Conservation (phyloP, 208 protist genomes). For the Crithidia expoeki region DNA sequence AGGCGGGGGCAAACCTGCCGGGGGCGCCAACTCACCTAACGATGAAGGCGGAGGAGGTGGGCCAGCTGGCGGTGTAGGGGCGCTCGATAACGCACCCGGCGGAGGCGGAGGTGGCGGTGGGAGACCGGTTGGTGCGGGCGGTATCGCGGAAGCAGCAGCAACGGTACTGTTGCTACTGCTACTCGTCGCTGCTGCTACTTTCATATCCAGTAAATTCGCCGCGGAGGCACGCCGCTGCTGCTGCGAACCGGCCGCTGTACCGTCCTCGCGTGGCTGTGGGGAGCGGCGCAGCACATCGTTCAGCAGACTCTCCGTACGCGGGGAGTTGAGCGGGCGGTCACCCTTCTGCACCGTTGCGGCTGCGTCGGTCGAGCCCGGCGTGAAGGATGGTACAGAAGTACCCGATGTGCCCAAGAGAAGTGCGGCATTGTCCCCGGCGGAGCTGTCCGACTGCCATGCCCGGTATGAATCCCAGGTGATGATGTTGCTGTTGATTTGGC, state of each 20-base stretch:
- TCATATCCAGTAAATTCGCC: background rate
- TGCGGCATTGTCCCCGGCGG: background rate
- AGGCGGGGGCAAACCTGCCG: background rate
- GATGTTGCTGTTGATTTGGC: constrained; percentile 3
- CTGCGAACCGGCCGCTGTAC: background rate
- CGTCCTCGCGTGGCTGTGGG: background rate
- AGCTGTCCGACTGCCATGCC: background rate
- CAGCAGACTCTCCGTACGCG: constrained; percentile 29
- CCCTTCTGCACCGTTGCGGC: constrained; percentile 6
- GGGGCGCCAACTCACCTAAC: too few relatives aligned
- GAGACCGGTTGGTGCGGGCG: background rate
- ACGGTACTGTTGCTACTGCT: too few relatives aligned
- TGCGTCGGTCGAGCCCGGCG: constrained; percentile 5
- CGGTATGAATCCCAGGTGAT: background rate
- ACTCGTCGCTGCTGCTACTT: too few relatives aligned
- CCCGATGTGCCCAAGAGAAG: background rate
- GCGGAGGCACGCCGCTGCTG: constrained; percentile 9
- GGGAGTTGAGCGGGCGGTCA: constrained; percentile 17
- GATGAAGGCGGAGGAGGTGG: constrained; percentile 8
- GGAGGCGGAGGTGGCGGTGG: constrained; percentile 1
- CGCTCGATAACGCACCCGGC: background rate
- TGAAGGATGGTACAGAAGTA: constrained; percentile 9
- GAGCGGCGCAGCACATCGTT: constrained; percentile 22
- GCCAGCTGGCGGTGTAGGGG: background rate
- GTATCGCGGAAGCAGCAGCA: background rate